Conservation (phyloP, 2,329 filamentous ascomycete species). For the Cladophialophora carrionii region DNA sequence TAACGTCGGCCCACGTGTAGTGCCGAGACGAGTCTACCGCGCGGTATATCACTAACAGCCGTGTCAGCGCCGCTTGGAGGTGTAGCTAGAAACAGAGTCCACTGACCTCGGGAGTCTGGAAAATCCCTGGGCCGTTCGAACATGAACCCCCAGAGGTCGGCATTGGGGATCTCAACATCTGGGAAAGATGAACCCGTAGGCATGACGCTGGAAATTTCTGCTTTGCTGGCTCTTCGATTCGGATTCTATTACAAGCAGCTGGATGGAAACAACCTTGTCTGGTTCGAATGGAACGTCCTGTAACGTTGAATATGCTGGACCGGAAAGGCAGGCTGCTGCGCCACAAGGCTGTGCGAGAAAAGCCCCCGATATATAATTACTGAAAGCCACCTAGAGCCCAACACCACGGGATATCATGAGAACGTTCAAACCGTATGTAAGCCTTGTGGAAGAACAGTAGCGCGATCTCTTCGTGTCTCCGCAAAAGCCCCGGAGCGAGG, state of each 20-base stretch:
- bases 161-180: constrained; percentile 68
- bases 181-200: constrained; percentile 69
- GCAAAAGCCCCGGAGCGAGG: not conserved
- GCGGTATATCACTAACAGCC: constrained; percentile 35
- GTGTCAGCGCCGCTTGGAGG: not conserved
- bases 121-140: constrained; percentile 36
- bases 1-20: constrained; percentile 74
- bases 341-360: not conserved
- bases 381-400: not conserved
- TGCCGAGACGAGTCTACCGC: constrained; percentile 57
- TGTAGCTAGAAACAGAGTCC: not conserved
- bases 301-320: not conserved
- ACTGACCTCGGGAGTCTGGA: constrained; percentile 34
- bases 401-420: not conserved
- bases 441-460: not conserved
- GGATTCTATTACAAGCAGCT: not conserved
- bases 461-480: not conserved
- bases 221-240: not conserved
- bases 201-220: constrained; percentile 56
- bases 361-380: not conserved
- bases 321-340: not conserved
- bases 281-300: not conserved
- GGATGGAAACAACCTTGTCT: not conserved
- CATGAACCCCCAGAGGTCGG: constrained; percentile 74
- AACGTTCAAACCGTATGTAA: not conserved